phyloP scores from a whole-genome alignment of 495 filamentous ascomycete species.

The Podospora pseudoanserina region DNA sequence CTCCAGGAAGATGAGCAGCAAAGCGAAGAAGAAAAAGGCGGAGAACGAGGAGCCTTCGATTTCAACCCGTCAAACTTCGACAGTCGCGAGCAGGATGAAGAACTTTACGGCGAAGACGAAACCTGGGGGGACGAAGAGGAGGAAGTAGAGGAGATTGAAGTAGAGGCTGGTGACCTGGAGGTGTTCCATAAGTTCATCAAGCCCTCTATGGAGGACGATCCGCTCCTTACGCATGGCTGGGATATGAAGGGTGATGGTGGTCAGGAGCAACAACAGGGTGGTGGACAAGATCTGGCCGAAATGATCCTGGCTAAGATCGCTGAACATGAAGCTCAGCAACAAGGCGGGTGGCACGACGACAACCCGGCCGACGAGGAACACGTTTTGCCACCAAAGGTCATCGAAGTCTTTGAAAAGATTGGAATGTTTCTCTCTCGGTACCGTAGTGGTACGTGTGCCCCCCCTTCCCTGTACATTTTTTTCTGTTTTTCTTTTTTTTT shows the following conservation, averaged over 20 bases:
- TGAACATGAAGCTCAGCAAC: conserved; percentile 72
- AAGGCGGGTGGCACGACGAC: conserved; percentile 30
- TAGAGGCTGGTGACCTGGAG: conserved; percentile 85
- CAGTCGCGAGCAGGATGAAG: conserved; percentile 30
- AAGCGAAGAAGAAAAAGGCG: conserved; percentile 16
- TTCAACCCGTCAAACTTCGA: conserved; percentile 42
- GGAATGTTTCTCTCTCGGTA: conserved; percentile 86
- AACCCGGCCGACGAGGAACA: conserved; percentile 67
- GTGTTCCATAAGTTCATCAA: conserved; percentile 89
- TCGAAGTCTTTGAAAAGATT: conserved; percentile 91
- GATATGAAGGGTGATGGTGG: conserved; percentile 37
- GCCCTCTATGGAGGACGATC: conserved; percentile 48
- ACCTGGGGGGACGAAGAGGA: conserved; percentile 69
- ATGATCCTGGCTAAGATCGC: conserved; percentile 93
- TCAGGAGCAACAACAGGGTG: conserved; percentile 50
- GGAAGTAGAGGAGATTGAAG: conserved; percentile 70
- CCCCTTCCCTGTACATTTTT: too few species aligned
- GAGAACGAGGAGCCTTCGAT: conserved; percentile 34
- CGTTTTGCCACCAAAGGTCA: conserved; percentile 81
- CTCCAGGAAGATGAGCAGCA: conserved; percentile 62
- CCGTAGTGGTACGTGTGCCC: too few species aligned
- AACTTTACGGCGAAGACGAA: conserved; percentile 55
- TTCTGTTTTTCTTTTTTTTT: too few species aligned
- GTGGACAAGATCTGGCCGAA: conserved; percentile 78
- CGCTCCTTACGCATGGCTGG: conserved; percentile 50